Evolutionary conservation across 2,329 filamentous ascomycete genomes (phyloP), one percentile per base, ranked within the genome.

Genomic region (Lecanicillium sp.): DNA sequence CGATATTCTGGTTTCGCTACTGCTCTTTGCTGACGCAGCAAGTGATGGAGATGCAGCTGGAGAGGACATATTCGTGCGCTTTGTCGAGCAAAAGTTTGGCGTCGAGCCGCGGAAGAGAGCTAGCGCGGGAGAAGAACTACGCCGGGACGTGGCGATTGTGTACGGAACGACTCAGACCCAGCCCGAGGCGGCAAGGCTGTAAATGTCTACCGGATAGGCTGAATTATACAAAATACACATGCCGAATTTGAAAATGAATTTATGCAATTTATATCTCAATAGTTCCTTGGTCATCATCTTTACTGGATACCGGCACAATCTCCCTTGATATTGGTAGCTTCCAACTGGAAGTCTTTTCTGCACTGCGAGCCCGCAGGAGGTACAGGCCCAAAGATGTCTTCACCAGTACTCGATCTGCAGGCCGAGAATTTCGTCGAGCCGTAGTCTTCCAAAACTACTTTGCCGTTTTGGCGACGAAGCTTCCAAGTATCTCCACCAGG

Each of bases 1-100:
- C 0, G 65, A 72, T 39, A 50, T 69, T 7, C 40, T 71, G 18
- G 62, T 68, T 15, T 61, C 58, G 8, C 50, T 62, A n/a, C 46
- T 74, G 33, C 55, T 71, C 28, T 49, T 61, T 29, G 56, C 65
- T 2, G 68, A 72, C 42, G 58, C 59, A 2, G 41, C 49, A 5
- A 58, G 51, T 27, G 59, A 66, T 35, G 57, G 57, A 3, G 59
- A 64, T 6, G 37, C 42, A 2, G 60, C 61, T 4, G 54, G 61
- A 0, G 49, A 50, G 13, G 64, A 66, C 14, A 63, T 72, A 39
- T 59, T 64, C 33, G 39, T 42, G 12, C 53, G 68, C 3, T 72
- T 64, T 39, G 40, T 70, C 18, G 50, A 56, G 36, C 44, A 43
- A 17, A 59, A 51, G 37, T 45, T 46, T 9, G 32, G 47, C 5